phyloP scores from a whole-genome alignment of 345 rosid species.

The Geranium brycei region DNA sequence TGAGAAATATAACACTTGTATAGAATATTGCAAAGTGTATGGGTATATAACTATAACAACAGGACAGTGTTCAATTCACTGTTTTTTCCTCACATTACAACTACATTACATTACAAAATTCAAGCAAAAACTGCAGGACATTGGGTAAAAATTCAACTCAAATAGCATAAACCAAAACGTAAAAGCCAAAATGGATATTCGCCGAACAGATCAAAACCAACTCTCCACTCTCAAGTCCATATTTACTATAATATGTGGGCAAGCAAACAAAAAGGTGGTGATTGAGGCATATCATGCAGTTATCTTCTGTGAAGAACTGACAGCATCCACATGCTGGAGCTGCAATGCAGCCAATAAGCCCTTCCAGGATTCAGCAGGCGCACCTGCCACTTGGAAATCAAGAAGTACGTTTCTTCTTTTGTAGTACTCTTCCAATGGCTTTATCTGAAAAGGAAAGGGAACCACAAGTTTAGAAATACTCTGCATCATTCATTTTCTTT shows the following conservation, averaged over 20 bases:
- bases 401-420: constrained; percentile 62
- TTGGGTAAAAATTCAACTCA: no score
- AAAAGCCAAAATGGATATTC: not conserved
- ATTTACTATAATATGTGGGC: not conserved
- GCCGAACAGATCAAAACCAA: not conserved
- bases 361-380: constrained; percentile 71
- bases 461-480: not conserved
- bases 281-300: constrained; percentile 20
- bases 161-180: no score
- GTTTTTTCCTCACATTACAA: not conserved
- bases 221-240: not conserved
- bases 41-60: not conserved
- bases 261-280: not conserved
- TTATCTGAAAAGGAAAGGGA: constrained; percentile 31
- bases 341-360: constrained; percentile 72
- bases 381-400: constrained; percentile 51
- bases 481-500: not conserved
- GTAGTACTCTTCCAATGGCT: constrained; percentile 78
- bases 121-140: not conserved
- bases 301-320: constrained; percentile 37
- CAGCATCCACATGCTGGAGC: constrained; percentile 43
- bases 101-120: not conserved
- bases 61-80: not conserved
- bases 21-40: not conserved
- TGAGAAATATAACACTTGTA: not conserved